Evolutionary conservation across 176 grass and related monocot species (phyloP).

Genomic region (maize (Zea mays)): DNA sequence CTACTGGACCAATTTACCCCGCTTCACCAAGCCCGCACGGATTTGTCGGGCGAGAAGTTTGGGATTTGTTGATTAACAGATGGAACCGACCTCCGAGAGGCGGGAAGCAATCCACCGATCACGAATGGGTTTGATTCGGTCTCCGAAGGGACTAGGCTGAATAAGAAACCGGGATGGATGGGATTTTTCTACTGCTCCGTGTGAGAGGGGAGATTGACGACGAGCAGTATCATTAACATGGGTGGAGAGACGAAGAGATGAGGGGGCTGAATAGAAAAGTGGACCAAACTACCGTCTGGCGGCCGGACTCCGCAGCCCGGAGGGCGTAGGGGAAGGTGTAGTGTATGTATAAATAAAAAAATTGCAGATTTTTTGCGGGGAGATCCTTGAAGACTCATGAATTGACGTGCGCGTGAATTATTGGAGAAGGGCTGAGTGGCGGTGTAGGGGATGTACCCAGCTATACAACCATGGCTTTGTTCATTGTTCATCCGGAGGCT

Average conservation of each 20-base stretch:
- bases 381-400: neutral
- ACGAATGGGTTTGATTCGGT: conserved; percentile 35
- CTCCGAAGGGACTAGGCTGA: neutral
- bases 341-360: neutral
- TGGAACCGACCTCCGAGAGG: conserved; percentile 36
- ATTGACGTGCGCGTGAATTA: conserved; percentile 37
- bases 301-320: neutral
- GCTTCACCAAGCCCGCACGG: conserved; percentile 46
- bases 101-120: conserved; percentile 33
- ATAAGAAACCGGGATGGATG: conserved; percentile 10
- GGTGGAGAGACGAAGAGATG: conserved; percentile 11
- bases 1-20: conserved; percentile 34
- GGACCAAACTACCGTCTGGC: conserved; percentile 23
- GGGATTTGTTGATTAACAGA: conserved; percentile 37
- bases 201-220: conserved; percentile 30
- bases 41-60: conserved; percentile 36
- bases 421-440: conserved; percentile 19
- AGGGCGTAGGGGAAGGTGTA: neutral
- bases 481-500: neutral
- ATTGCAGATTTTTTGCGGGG: neutral
- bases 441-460: neutral
- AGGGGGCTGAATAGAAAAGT: conserved; percentile 25
- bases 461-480: conserved; percentile 7
- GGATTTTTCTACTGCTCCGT: conserved; percentile 22
- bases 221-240: conserved; percentile 9